Base-by-base conservation (phyloP, 2,329 filamentous ascomycete species). In the Penicillium aurantiogriseum region DNA sequence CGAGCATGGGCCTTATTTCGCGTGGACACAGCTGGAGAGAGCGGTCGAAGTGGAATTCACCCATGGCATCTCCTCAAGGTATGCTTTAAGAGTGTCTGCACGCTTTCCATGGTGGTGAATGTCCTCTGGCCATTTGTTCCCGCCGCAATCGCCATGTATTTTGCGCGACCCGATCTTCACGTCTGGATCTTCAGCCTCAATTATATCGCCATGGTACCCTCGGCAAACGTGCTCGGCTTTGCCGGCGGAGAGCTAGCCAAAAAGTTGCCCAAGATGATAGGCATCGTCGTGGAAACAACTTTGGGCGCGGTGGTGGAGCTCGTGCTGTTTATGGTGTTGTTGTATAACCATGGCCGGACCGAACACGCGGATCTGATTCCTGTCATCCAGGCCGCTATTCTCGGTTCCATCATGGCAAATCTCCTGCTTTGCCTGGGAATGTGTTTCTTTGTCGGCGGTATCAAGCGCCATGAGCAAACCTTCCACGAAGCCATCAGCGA, bases 401-500 rank as follows among this genome's bases (percentile, higher is more conserved):
- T 95, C 0, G 91, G 91, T 36, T 93, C 90, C 0, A 89, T 95
- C 44, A 74, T 96, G 35, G 90, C 91, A 13, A 95, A 91, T 33
- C 83, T 94, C 76, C 76, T 95, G 44, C 80, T 95, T 1, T 95
- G 91, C 65, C 76, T 95, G 27, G 91, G 91, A 0, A 69, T 88
- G 51, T 94, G 90, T 71, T 95, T 96, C 78, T 85, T 93, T 60
- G 83, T 86, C 23, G 90, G 90, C 40, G 91, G 91, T 9, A 63
- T 93, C 36, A 79, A 80, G 53, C 84, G 87, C 33, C 80, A 89
- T 6, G 84, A 89, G 63, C 74, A 91, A 64, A 80, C 79, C 17
- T 94, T 95, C 69, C 88, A 89, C 67, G 84, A 88, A 57, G 86
- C 87, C 5, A 83, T 95, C 55, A 89, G 87, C 63, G 91, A 96